phyloP scores from a whole-genome alignment of 2,329 filamentous ascomycete species.

The Pseudogymnoascus sp. region DNA sequence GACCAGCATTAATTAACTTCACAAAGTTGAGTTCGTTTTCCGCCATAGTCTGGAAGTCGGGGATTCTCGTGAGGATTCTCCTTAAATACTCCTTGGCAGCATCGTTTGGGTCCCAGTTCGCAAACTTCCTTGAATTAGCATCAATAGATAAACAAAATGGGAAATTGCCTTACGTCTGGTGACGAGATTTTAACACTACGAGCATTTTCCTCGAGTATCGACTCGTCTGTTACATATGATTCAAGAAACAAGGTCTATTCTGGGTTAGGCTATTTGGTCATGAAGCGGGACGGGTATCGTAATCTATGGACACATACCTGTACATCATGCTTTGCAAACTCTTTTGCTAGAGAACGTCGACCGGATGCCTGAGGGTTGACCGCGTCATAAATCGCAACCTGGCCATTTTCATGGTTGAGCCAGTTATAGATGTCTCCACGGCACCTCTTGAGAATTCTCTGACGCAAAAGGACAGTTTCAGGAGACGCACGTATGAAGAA shows the following conservation, averaged over 20 bases:
- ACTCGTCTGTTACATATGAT: slow-evolving; percentile 87
- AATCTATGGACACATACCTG: slow-evolving; percentile 46
- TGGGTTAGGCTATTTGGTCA: neutral
- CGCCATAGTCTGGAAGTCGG: slow-evolving; percentile 93
- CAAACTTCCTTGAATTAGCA: slow-evolving; percentile 53
- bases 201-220: slow-evolving; percentile 92
- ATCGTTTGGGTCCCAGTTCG: slow-evolving; percentile 85
- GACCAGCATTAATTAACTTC: slow-evolving; percentile 98
- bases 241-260: slow-evolving; percentile 90
- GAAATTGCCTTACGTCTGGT: slow-evolving; percentile 61
- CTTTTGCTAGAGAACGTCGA: slow-evolving; percentile 78
- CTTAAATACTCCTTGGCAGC: slow-evolving; percentile 86
- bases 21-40: slow-evolving; percentile 93
- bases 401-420: slow-evolving; percentile 93
- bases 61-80: slow-evolving; percentile 86
- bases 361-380: slow-evolving; percentile 86
- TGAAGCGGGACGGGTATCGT: neutral
- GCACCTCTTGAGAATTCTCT: slow-evolving; percentile 97
- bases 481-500: slow-evolving; percentile 95
- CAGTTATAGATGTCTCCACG: slow-evolving; percentile 96
- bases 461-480: slow-evolving; percentile 82
- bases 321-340: slow-evolving; percentile 96
- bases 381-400: slow-evolving; percentile 97
- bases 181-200: slow-evolving; percentile 96
- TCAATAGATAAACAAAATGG: neutral